Percentiles rank a stretch among this genome's conserved stretches.
phyloP scores from a whole-genome alignment of 2,329 filamentous ascomycete genomes.

The Fonsecaea monophora region DNA sequence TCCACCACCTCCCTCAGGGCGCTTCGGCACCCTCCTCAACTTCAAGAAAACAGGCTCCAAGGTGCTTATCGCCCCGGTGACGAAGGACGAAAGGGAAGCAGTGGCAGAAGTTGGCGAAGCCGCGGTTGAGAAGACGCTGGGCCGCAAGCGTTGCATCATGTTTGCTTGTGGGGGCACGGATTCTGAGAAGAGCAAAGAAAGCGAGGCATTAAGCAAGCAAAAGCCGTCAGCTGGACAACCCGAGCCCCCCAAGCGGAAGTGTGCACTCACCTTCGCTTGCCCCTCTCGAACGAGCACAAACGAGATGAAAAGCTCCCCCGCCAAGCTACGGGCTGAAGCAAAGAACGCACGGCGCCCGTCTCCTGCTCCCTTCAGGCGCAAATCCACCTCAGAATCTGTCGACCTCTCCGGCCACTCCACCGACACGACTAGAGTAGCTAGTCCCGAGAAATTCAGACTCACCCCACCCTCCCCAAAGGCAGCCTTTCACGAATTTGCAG shows the following conservation, averaged over 20 bases:
- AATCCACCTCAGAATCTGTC: constrained; percentile 25
- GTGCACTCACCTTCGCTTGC: constrained; percentile 56
- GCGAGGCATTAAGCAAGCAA: constrained; percentile 45
- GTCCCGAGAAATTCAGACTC: constrained; percentile 7
- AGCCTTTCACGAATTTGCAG: constrained; percentile 88
- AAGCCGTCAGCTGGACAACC: constrained; percentile 38
- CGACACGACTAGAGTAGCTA: constrained; percentile 25
- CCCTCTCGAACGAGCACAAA: constrained; percentile 47
- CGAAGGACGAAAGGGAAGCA: constrained; percentile 41
- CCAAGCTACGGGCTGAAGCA: constrained; percentile 37
- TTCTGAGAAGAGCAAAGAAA: constrained; percentile 47
- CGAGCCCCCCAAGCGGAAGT: constrained; percentile 51
- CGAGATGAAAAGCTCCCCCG: constrained; percentile 33
- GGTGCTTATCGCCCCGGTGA: constrained; percentile 39
- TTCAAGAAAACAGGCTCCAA: constrained; percentile 39
- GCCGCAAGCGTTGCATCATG: constrained; percentile 86
- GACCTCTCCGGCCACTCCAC: constrained; percentile 32
- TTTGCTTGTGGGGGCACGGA: constrained; percentile 82
- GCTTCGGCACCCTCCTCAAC: constrained; percentile 43
- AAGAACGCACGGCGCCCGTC: constrained; percentile 45
- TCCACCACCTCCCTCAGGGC: constrained; percentile 72
- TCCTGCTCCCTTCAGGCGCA: constrained; percentile 44
- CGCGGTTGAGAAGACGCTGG: constrained; percentile 67
- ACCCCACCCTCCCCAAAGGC: constrained; percentile 15
- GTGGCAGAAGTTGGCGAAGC: constrained; percentile 57